These are phyloP conservation scores for Peronospora tabacina DNA, from an alignment of 352 stramenopile genomes.

Conservation along the genomic window DNA sequence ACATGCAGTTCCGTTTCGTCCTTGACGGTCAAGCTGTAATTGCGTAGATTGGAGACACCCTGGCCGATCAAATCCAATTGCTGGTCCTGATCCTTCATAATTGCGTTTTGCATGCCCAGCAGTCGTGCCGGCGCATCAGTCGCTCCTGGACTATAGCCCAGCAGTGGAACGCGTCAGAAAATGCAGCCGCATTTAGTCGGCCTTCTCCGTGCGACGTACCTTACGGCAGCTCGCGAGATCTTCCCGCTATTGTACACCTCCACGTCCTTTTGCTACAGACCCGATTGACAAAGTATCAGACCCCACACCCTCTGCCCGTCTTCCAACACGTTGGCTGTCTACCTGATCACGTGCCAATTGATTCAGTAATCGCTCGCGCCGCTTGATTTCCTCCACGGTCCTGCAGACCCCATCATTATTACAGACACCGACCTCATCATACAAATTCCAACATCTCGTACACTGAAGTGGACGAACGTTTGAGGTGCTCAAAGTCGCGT, in stretches of 20 bases:
- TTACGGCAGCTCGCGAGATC: conserved; percentile 23
- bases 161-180: conserved; percentile 2
- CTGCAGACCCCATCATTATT: conserved; percentile 17
- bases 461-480: conserved; percentile 43
- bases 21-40: conserved; percentile 82
- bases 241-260: conserved; percentile 69
- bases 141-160: conserved; percentile 21
- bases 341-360: conserved; percentile 63
- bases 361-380: conserved; percentile 51
- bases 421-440: not conserved
- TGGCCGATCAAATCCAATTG: conserved; percentile 77
- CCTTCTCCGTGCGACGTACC: conserved; percentile 12
- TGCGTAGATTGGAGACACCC: conserved; percentile 77
- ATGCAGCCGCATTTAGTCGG: conserved; percentile 1
- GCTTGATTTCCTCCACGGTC: conserved; percentile 62
- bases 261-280: conserved; percentile 55
- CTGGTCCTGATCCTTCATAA: conserved; percentile 88
- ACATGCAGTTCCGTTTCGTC: conserved; percentile 88
- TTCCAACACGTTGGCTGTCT: not conserved
- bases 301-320: not conserved
- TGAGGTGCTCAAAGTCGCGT: conserved; percentile 77
- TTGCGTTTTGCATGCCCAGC: conserved; percentile 83
- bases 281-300: not conserved
- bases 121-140: conserved; percentile 37
- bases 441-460: conserved; percentile 12